Base-by-base conservation (phyloP, 2,329 filamentous ascomycete genomes). In the Xylariaceae sp. region DNA sequence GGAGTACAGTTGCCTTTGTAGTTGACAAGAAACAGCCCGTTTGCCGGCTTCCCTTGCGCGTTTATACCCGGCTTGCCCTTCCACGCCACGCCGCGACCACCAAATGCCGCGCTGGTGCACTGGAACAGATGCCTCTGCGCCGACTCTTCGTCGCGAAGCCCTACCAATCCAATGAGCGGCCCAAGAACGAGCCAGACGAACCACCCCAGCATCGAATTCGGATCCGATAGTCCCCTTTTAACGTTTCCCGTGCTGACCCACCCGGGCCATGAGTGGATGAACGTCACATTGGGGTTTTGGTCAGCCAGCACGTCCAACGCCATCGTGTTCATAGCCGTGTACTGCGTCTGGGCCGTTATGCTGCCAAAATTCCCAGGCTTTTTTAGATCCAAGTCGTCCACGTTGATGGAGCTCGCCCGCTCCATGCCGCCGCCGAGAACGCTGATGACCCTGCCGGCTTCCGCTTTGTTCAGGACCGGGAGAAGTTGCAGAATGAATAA, bases 401-500 rank as follows among this genome's bases (percentile, higher is more conserved):
- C 6, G 44, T 70, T 52, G 53, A 72, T 47, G 4, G 7, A 10
- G 32, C 10, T 40, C 0, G 49, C 46, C 3, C 51, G 39, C 56
- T 72, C 71, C 34, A 68, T 2, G 4, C 71, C 71, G n/a, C 67
- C 71, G 1, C 50, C 62, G 15, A 69, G 47, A 19, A 74, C 66
- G 55, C 64, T 69, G 56, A 74, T 51, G 32, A 74, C 70, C 37
- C 67, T 60, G n/a, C 64, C 53, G 42, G 55, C 55, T 43, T 70
- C 62, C 0, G 71, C 53, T 26, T 55, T 16, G 12, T 30, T 29
- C 0, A 79, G 66, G 0, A 74, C 64, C 0, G 76, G 74, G 6
- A 77, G 69, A 3, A 78, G 69, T 26, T 69, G 64, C 13, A 63
- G 58, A 29, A 71, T 59, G 56, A 75, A 75, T 2, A 73, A 63